A percentile compares a stretch with the other conserved stretches of the same genome.
Conservation (phyloP, 768 basidiomycete genomes). For the Hirschioporus abietinus region DNA sequence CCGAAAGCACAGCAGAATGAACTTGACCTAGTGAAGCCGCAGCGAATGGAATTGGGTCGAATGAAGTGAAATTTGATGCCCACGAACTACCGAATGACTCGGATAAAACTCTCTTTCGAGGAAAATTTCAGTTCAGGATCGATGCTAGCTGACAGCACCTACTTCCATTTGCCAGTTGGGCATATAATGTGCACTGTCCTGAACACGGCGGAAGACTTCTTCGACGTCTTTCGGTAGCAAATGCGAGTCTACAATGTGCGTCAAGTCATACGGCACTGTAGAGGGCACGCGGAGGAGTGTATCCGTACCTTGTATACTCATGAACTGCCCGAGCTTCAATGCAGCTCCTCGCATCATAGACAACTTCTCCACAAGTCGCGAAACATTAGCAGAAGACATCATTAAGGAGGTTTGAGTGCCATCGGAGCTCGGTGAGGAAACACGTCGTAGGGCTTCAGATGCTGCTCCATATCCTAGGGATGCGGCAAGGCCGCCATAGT, state of each 20-base stretch:
- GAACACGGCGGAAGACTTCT: conserved; percentile 82
- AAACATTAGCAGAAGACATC: conserved; percentile 89
- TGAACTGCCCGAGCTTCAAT: conserved; percentile 92
- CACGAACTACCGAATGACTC: conserved; percentile 74
- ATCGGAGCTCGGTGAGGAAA: conserved; percentile 30
- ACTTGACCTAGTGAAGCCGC: conserved; percentile 98
- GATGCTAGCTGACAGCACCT: conserved; percentile 10
- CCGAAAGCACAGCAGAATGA: conserved; percentile 63
- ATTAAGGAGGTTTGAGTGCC: conserved; percentile 49
- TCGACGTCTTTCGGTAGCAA: conserved; percentile 84
- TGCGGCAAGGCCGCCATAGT: conserved; percentile 92
- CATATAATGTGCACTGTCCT: conserved; percentile 98
- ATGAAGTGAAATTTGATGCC: conserved; percentile 62
- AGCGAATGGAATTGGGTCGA: conserved; percentile 86
- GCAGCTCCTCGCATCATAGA: conserved; percentile 96
- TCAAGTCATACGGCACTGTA: not conserved
- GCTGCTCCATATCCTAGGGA: conserved; percentile 88
- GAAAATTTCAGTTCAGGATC: conserved; percentile 7
- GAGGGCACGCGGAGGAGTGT: not conserved
- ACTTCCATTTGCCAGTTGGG: conserved; percentile 98
- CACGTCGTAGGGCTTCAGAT: conserved; percentile 74
- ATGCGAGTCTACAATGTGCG: conserved; percentile 64
- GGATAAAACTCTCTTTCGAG: conserved; percentile 60
- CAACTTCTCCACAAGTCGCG: conserved; percentile 86
- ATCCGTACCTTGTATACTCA: conserved; percentile 84